A percentile compares a stretch with the other conserved stretches of the same genome.
Evolutionary conservation across 768 basidiomycete genomes (phyloP).

Genomic region (Auricularia cornea): DNA sequence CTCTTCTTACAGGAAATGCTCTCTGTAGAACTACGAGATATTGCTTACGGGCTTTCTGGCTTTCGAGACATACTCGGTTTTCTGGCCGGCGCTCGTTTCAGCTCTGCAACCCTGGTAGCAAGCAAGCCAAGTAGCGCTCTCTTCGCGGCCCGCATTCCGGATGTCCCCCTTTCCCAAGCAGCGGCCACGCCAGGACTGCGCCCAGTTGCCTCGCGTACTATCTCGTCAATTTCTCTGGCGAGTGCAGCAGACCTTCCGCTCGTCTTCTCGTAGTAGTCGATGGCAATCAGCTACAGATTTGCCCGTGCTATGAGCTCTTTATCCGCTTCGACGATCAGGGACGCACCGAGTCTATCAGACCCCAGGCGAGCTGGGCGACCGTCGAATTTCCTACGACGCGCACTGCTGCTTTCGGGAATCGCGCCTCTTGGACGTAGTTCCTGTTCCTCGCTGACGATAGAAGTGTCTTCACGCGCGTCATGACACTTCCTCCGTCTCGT

Average conservation of each 20-base stretch:
- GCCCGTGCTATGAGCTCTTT: neutral
- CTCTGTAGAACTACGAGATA: no score
- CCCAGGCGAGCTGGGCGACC: neutral
- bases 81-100: no score
- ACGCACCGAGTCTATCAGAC: neutral
- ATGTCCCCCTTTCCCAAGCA: neutral
- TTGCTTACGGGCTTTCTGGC: no score
- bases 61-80: no score
- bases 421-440: neutral
- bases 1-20: no score
- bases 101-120: no score
- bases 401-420: neutral
- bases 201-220: neutral
- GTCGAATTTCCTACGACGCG: neutral
- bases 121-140: neutral
- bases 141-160: neutral
- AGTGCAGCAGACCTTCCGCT: neutral
- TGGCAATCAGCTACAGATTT: neutral
- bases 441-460: neutral
- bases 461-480: neutral
- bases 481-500: neutral
- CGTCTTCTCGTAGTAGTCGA: neutral
- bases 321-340: neutral
- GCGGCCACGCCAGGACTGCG: neutral
- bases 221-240: neutral